Evolutionary conservation across 139 green algal genomes (phyloP).

Genomic region (Micractinium sp.): DNA sequence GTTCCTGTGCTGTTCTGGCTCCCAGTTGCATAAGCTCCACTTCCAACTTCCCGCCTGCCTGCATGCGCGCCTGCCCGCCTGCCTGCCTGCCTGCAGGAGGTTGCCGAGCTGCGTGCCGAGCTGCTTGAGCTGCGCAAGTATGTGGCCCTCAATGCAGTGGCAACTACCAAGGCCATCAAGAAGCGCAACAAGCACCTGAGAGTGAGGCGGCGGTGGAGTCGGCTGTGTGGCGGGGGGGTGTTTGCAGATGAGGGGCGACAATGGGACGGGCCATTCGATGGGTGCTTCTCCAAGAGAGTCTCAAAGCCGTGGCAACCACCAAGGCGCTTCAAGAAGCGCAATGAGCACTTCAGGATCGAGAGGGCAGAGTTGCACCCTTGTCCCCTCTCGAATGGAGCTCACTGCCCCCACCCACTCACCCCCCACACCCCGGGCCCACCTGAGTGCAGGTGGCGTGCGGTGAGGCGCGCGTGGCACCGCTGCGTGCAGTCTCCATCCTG

Average conservation of each 20-base stretch:
- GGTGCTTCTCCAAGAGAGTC: no score
- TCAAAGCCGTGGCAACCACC: no score
- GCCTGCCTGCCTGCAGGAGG: background rate
- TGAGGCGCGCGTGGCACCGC: background rate
- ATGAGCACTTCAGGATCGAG: no score
- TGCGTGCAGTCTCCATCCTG: conserved; percentile 70
- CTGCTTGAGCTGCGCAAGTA: conserved; percentile 71
- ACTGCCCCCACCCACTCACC: no score
- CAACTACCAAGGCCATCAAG: conserved; percentile 84
- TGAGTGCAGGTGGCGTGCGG: background rate
- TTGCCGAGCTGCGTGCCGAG: conserved; percentile 36
- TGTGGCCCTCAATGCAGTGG: conserved; percentile 86
- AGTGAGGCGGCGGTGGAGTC: background rate
- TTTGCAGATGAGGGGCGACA: no score
- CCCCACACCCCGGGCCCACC: no score
- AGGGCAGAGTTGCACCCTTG: no score
- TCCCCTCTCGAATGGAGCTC: no score
- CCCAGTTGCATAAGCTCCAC: background rate
- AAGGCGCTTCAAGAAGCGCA: no score
- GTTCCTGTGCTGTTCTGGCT: background rate
- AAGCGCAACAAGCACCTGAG: conserved; percentile 84
- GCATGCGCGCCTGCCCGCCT: background rate
- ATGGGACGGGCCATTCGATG: no score
- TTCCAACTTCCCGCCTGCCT: background rate
- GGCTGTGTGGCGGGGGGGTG: no score